These are phyloP conservation scores for Triticum turgidum DNA, from an alignment of 176 grass and related monocot species.

Conservation along the genomic window DNA sequence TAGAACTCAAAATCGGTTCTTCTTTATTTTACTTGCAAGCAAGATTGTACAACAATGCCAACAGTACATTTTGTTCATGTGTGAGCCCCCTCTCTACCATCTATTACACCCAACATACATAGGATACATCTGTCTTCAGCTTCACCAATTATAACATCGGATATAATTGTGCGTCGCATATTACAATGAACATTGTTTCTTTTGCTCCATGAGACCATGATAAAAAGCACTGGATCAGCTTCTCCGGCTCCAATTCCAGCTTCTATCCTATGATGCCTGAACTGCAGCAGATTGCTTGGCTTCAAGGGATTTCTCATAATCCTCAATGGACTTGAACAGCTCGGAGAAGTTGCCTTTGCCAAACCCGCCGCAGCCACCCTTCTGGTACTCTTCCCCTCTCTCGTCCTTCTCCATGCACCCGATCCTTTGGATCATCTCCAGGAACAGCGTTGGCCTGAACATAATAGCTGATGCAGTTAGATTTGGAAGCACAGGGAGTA, in stretches of 20 bases:
- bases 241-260: background rate
- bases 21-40: conserved; percentile 1
- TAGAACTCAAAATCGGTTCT: background rate
- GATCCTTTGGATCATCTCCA: conserved; percentile 95
- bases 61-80: conserved; percentile 2
- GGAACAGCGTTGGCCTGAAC: conserved; percentile 79
- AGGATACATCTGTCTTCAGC: background rate
- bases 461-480: background rate
- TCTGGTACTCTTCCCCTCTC: conserved; percentile 63
- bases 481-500: too few relatives aligned
- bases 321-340: conserved; percentile 92
- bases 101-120: conserved; percentile 7
- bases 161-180: background rate
- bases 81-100: background rate
- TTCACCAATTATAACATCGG: background rate
- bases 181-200: background rate
- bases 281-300: conserved; percentile 44
- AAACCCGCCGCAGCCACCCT: conserved; percentile 80
- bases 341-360: conserved; percentile 92
- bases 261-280: conserved; percentile 32
- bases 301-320: conserved; percentile 93
- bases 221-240: background rate
- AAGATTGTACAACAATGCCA: conserved; percentile 9
- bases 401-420: conserved; percentile 91
- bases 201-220: conserved; percentile 15